Conservation (phyloP, 139 green algal species). For the Coelastrella sp. region DNA sequence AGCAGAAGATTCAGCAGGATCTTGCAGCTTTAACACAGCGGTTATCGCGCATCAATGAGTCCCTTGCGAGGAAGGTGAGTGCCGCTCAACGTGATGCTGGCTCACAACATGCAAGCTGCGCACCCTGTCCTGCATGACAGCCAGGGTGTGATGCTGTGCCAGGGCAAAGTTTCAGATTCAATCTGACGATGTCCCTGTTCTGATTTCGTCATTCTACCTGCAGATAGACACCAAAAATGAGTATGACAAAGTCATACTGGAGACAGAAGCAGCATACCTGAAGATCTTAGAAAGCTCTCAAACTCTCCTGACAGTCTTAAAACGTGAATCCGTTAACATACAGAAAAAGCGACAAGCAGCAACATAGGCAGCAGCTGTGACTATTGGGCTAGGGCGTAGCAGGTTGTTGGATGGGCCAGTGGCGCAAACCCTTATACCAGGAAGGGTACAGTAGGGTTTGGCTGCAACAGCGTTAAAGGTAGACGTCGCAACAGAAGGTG, state of each 20-base stretch:
- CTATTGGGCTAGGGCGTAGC: too few species aligned
- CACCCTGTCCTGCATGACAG: too few species aligned
- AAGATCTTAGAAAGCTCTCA: conserved; percentile 81
- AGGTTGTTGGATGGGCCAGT: too few species aligned
- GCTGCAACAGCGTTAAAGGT: too few species aligned
- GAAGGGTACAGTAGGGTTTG: too few species aligned
- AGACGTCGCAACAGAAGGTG: too few species aligned
- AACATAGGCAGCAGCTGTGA: too few species aligned
- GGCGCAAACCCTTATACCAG: too few species aligned
- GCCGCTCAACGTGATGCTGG: too few species aligned
- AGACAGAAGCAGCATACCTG: conserved; percentile 75
- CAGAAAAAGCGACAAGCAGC: conserved; percentile 54
- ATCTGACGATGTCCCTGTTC: not conserved
- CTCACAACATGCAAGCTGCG: not conserved
- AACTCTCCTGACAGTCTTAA: conserved; percentile 79
- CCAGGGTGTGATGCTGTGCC: too few species aligned
- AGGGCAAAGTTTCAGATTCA: too few species aligned
- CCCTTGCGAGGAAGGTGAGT: conserved; percentile 42
- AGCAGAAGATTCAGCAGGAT: conserved; percentile 52
- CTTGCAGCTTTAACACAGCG: conserved; percentile 38
- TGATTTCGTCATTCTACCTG: not conserved
- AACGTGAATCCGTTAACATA: conserved; percentile 71
- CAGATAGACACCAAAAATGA: conserved; percentile 68
- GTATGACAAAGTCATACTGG: conserved; percentile 73
- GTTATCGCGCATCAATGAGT: conserved; percentile 44